phyloP scores from a whole-genome alignment of 768 basidiomycete species.

The Lactarius sanguifluus region DNA sequence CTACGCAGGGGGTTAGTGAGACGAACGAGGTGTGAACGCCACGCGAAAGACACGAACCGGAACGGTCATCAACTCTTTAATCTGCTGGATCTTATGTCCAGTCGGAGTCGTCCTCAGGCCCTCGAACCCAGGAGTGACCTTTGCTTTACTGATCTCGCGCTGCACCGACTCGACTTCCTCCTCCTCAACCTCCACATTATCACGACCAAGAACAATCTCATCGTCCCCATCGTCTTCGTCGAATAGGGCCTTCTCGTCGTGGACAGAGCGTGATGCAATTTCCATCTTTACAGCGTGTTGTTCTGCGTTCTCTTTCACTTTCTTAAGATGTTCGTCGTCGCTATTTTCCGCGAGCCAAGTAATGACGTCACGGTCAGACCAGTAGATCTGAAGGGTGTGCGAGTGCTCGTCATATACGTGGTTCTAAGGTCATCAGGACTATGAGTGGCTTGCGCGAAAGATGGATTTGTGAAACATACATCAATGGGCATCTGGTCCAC shows the following conservation, averaged over 20 bases:
- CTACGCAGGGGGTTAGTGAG: constrained; percentile 40
- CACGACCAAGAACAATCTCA: constrained; percentile 75
- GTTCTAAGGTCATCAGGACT: constrained; percentile 51
- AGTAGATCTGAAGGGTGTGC: constrained; percentile 91
- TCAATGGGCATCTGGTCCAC: constrained; percentile 99
- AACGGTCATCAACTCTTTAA: constrained; percentile 89
- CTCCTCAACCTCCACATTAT: constrained; percentile 39
- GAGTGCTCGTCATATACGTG: constrained; percentile 95
- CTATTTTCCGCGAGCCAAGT: constrained; percentile 93
- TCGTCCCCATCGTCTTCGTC: constrained; percentile 84
- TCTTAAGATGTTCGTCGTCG: constrained; percentile 93
- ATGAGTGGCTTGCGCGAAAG: not conserved
- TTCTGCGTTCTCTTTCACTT: constrained; percentile 90
- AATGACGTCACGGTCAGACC: constrained; percentile 93
- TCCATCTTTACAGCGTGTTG: constrained; percentile 92
- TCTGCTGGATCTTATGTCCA: constrained; percentile 95
- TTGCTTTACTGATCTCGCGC: constrained; percentile 71
- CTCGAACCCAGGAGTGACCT: constrained; percentile 77
- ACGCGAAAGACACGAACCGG: constrained; percentile 57
- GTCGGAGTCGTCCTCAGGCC: constrained; percentile 68
- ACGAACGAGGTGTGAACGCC: constrained; percentile 19
- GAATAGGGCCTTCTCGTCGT: constrained; percentile 86
- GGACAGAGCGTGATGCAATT: constrained; percentile 77
- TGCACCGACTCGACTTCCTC: constrained; percentile 69
- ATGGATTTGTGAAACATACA: constrained; percentile 45